phyloP scores from a whole-genome alignment of 2,329 filamentous ascomycete genomes.

The Clarireedia sp. region DNA sequence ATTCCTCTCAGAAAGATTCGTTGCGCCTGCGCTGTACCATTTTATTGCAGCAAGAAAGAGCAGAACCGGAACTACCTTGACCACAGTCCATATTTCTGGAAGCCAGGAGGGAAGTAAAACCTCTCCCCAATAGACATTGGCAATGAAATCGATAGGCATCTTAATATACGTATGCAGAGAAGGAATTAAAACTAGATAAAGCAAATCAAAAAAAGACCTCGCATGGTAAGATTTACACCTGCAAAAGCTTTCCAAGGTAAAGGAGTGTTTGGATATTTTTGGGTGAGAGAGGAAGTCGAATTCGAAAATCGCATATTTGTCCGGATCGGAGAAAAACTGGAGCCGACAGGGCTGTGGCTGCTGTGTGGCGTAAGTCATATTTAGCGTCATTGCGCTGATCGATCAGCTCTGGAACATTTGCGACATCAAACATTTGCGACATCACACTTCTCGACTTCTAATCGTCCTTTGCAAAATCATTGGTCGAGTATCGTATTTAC shows the following conservation, averaged over 20 bases:
- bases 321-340: background rate
- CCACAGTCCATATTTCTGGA: slow-evolving; percentile 37
- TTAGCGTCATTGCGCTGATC: background rate
- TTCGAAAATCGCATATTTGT: slow-evolving; percentile 6
- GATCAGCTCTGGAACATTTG: background rate
- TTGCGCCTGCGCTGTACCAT: slow-evolving; percentile 67
- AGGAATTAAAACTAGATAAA: background rate
- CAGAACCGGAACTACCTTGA: slow-evolving; percentile 44
- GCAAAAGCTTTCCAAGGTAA: background rate
- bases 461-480: background rate
- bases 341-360: slow-evolving; percentile 1
- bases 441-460: too few relatives aligned
- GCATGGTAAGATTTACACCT: background rate
- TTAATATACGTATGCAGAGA: background rate
- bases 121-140: slow-evolving; percentile 19
- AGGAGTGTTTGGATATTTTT: background rate
- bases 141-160: slow-evolving; percentile 28
- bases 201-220: background rate
- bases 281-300: background rate
- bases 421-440: too few relatives aligned
- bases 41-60: slow-evolving; percentile 55
- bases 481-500: background rate
- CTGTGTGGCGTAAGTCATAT: slow-evolving; percentile 7
- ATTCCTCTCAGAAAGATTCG: slow-evolving; percentile 66
- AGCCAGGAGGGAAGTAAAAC: slow-evolving; percentile 15